Conservation (phyloP, 2,329 filamentous ascomycete genomes). For the Blumeria graminis region DNA sequence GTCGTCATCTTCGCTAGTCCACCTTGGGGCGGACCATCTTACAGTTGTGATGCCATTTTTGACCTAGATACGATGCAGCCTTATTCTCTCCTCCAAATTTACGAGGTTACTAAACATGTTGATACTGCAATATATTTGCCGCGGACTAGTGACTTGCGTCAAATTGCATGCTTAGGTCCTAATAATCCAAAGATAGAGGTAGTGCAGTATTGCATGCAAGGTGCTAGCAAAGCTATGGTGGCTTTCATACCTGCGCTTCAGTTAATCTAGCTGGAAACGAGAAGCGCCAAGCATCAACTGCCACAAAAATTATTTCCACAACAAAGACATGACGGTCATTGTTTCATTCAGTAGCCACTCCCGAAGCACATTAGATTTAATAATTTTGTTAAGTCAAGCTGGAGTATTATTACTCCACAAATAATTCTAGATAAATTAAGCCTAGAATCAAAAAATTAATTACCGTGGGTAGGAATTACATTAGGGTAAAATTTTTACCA, state of each 20-base stretch:
- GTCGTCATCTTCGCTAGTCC: constrained; percentile 44
- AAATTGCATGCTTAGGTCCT: constrained; percentile 37
- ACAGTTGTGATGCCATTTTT: constrained; percentile 46
- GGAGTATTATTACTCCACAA: too few relatives aligned
- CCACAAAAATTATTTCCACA: too few relatives aligned
- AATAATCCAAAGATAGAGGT: constrained; percentile 38
- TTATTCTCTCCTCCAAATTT: constrained; percentile 44
- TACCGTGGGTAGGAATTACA: too few relatives aligned
- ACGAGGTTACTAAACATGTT: constrained; percentile 33
- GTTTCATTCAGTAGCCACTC: too few relatives aligned
- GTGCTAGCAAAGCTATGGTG: constrained; percentile 65
- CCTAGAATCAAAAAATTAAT: too few relatives aligned
- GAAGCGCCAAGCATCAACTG: too few relatives aligned
- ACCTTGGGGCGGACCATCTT: constrained; percentile 49
- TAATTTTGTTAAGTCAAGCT: too few relatives aligned
- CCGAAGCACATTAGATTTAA: too few relatives aligned
- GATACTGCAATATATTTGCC: constrained; percentile 60
- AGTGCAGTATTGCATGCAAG: constrained; percentile 77
- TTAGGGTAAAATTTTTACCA: too few relatives aligned
- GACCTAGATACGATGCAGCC: constrained; percentile 72
- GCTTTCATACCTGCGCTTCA: constrained; percentile 27
- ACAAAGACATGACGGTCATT: too few relatives aligned
- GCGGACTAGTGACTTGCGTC: constrained; percentile 57
- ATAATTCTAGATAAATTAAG: too few relatives aligned
- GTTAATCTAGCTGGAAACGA: too few relatives aligned